phyloP scores from a whole-genome alignment of 306 rosid species.

The Sesbania bispinosa region DNA sequence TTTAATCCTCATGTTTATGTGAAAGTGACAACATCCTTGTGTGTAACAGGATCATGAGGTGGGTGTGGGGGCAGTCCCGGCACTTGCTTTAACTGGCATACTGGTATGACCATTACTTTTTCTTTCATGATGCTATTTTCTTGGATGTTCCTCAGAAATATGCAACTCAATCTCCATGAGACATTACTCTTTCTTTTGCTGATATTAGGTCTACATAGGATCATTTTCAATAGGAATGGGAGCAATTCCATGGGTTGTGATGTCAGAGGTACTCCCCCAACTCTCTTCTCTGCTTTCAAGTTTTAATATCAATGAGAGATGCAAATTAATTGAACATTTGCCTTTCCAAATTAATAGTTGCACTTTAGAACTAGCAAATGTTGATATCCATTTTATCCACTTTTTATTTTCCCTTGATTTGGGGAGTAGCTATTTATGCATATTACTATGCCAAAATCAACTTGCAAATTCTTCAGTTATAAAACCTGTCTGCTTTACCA shows the following conservation, averaged over 20 bases:
- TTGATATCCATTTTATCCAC: neutral
- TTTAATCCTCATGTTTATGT: neutral
- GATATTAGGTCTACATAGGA: slow-evolving; percentile 64
- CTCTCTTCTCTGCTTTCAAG: neutral
- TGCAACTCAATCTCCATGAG: neutral
- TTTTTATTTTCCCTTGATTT: neutral
- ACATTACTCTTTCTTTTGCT: neutral
- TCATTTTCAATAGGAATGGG: slow-evolving; percentile 90
- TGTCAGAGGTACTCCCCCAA: slow-evolving; percentile 70
- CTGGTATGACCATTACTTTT: slow-evolving; percentile 44
- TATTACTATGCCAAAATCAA: slow-evolving; percentile 9
- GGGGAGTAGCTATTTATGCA: neutral
- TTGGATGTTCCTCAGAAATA: neutral
- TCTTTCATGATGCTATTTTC: neutral
- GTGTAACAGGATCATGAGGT: slow-evolving; percentile 52
- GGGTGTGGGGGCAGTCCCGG: slow-evolving; percentile 47
- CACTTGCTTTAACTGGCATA: slow-evolving; percentile 65
- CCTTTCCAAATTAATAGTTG: neutral
- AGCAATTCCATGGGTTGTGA: slow-evolving; percentile 93
- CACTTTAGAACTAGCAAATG: neutral
- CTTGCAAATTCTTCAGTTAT: neutral
- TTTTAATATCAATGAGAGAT: neutral
- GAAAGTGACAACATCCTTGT: slow-evolving; percentile 17
- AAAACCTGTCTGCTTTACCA: slow-evolving; percentile 37
- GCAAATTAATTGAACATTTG: neutral